Evolutionary conservation across 148 eudicot genomes (phyloP).

Genomic region (Rhododendron mucronatum): DNA sequence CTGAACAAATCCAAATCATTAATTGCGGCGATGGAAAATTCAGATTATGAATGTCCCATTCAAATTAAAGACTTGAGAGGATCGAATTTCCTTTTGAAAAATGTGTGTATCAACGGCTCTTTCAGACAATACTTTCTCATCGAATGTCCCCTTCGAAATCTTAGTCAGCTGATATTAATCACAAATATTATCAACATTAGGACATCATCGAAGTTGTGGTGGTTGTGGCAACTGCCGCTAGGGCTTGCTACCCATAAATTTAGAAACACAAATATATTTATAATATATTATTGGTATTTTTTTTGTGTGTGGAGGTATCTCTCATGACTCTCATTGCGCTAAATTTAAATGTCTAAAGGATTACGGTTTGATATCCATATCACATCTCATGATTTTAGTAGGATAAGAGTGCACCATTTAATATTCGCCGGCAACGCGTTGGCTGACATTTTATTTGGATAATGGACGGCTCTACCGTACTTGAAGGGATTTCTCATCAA

Average conservation of each 20-base stretch:
- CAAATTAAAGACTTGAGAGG: background rate
- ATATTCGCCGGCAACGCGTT: background rate
- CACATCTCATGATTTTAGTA: background rate
- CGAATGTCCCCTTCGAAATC: no score
- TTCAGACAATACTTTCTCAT: background rate
- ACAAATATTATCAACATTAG: no score
- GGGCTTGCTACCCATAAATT: no score
- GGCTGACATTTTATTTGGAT: background rate
- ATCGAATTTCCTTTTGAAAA: background rate
- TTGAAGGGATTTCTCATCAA: no score
- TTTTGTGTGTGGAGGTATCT: background rate
- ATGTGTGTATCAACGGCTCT: background rate
- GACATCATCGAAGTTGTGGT: background rate
- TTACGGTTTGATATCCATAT: background rate
- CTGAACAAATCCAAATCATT: background rate
- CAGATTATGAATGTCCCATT: background rate
- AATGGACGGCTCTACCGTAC: no score
- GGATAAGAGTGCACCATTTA: background rate
- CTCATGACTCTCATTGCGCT: background rate
- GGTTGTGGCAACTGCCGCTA: background rate
- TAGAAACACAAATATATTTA: no score
- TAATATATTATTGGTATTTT: background rate
- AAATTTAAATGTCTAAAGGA: background rate
- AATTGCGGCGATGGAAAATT: background rate
- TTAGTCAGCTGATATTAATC: no score